These are phyloP conservation scores for Yarrowia porcina DNA, from an alignment of 805 yeast species.

Conservation along the genomic window DNA sequence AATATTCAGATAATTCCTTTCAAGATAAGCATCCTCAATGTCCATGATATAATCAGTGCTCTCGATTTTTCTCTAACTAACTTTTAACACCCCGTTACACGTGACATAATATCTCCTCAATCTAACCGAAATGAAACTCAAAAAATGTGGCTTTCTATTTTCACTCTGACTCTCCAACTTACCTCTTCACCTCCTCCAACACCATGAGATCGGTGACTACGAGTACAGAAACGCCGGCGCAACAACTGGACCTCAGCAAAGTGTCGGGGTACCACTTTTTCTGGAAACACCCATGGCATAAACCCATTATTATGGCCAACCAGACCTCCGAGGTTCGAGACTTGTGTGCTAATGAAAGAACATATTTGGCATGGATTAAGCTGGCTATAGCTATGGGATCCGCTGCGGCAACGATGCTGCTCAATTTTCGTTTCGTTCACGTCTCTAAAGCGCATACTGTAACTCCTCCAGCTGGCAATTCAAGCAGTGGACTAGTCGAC, in stretches of 20 bases:
- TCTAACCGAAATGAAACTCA: not conserved
- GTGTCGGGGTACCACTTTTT: not conserved
- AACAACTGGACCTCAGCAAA: not conserved
- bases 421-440: constrained; percentile 15
- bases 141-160: not conserved
- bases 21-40: too few species aligned
- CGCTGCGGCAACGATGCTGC: constrained; percentile 1
- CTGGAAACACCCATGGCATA: constrained; percentile 11
- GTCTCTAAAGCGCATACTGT: not conserved
- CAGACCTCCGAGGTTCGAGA: constrained; percentile 22
- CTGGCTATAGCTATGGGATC: constrained; percentile 1
- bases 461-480: not conserved
- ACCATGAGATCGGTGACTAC: not conserved
- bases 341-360: constrained; percentile 21
- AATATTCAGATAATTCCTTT: too few species aligned
- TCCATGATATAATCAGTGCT: too few species aligned
- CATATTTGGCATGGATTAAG: constrained; percentile 18
- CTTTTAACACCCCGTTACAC: not conserved
- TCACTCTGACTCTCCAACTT: not conserved
- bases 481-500: not conserved
- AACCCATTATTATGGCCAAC: constrained; percentile 22
- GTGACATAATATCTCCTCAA: not conserved
- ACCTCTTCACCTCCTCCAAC: not conserved
- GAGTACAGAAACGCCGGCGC: constrained; percentile 1
- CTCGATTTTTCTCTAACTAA: not conserved